Evolutionary conservation across 352 stramenopile genomes (phyloP).

Genomic region (Phytophthora parvispora): DNA sequence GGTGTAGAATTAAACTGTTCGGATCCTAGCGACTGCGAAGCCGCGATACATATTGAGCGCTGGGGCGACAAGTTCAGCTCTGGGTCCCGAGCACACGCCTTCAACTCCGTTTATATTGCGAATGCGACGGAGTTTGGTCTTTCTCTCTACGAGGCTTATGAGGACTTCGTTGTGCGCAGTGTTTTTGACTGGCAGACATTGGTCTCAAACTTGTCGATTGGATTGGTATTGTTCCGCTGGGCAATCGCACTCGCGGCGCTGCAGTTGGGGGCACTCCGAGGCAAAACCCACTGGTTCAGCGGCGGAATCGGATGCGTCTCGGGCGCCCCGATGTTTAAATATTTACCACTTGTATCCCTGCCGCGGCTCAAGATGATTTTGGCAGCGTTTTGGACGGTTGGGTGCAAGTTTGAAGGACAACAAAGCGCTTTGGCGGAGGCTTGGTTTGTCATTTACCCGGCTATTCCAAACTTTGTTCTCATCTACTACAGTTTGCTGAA

Average conservation of each 20-base stretch:
- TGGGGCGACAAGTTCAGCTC: slow-evolving; percentile 1
- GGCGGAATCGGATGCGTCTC: slow-evolving; percentile 6
- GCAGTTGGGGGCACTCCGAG: neutral
- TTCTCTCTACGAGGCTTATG: slow-evolving; percentile 6
- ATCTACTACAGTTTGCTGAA: slow-evolving; percentile 42
- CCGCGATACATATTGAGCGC: neutral
- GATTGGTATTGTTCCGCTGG: neutral
- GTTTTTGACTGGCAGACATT: slow-evolving; percentile 12
- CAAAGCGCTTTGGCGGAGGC: slow-evolving; percentile 31
- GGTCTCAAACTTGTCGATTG: slow-evolving; percentile 6
- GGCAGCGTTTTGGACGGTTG: slow-evolving; percentile 11
- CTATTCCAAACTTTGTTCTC: slow-evolving; percentile 2
- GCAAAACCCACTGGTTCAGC: neutral
- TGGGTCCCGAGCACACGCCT: neutral
- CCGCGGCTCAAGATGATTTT: neutral
- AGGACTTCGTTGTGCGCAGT: neutral
- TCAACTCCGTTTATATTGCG: slow-evolving; percentile 11
- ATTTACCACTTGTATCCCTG: neutral
- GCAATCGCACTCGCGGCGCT: neutral
- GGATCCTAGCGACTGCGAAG: neutral
- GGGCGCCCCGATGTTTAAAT: neutral
- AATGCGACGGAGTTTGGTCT: slow-evolving; percentile 9
- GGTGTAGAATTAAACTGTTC: slow-evolving; percentile 19
- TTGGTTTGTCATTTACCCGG: slow-evolving; percentile 41
- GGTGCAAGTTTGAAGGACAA: slow-evolving; percentile 45